These are phyloP conservation scores for Serendipita vermifera DNA, from an alignment of 768 basidiomycete species.

Conservation along the genomic window DNA sequence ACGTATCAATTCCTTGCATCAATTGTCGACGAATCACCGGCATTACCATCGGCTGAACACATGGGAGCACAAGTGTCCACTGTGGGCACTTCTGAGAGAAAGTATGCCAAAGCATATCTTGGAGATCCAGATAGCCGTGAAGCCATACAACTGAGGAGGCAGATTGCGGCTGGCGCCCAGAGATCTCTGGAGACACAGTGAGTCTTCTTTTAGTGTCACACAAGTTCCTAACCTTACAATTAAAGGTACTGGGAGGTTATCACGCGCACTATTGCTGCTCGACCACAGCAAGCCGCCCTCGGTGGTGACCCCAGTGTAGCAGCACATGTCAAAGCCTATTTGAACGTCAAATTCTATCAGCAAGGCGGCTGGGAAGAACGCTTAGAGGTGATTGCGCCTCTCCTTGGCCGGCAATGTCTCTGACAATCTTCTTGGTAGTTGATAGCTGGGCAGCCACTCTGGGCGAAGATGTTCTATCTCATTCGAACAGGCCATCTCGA, in stretches of 20 bases:
- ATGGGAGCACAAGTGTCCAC: constrained; percentile 74
- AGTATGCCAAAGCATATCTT: constrained; percentile 69
- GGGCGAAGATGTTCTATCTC: constrained; percentile 90
- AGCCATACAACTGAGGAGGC: constrained; percentile 48
- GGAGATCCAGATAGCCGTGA: constrained; percentile 51
- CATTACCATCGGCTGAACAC: constrained; percentile 62
- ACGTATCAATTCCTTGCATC: constrained; percentile 55
- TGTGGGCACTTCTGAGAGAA: constrained; percentile 64
- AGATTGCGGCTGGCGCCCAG: constrained; percentile 65
- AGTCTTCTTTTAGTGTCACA: constrained; percentile 14
- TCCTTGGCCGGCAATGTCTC: neutral
- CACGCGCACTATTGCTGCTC: constrained; percentile 66
- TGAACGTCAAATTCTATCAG: constrained; percentile 65
- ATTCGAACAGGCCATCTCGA: constrained; percentile 70
- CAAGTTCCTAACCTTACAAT: neutral
- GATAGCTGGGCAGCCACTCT: constrained; percentile 75
- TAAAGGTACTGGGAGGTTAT: constrained; percentile 57
- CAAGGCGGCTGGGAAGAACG: constrained; percentile 75
- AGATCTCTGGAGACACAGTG: constrained; percentile 75
- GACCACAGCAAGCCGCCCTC: constrained; percentile 71
- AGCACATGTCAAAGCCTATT: constrained; percentile 82
- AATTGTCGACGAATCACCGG: constrained; percentile 65
- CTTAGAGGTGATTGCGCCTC: constrained; percentile 52
- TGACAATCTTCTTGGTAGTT: constrained; percentile 39
- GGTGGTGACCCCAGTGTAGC: constrained; percentile 84